Base-by-base conservation (phyloP, 768 basidiomycete genomes). In the Phaffia tasmanica region DNA sequence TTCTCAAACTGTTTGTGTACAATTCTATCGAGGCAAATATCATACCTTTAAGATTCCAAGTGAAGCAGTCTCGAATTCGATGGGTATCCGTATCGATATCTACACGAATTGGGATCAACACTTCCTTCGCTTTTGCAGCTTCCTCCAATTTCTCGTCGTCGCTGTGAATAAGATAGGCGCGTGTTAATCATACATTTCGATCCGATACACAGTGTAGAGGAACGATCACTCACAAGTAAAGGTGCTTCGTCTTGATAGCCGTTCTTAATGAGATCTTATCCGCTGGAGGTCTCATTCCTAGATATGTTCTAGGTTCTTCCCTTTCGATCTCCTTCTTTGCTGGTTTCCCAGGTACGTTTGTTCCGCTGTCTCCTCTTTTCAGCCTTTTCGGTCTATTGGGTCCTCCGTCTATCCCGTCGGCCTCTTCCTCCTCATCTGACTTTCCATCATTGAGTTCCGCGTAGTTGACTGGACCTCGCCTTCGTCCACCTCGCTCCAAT, bases 81-180 rank as follows among this genome's bases (percentile, higher is more conserved):
- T 89, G 88, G 0, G 87, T 87, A 15, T 90, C 89, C 15, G 87
- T 90, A 74, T 97, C 93, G 72, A 99, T 85, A 72, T 98, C 93
- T 62, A 99, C 88, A 56, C 89, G 88, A 66, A 99, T 89, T 3
- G 95, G 95, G 16, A 98, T 84, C 46, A 94, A 83, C 5, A 81
- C 74, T 2, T 81, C 79, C 0, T 79, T 75, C 68, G 77, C 77
- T 56, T 79, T 74, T 2, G 88, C 87, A 72, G 88, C 84, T 21
- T 74, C 74, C 59, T 86, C 82, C 42, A 94, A 75, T 16, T 80
- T 77, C 42, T 89, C 86, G 55, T 81, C 80, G 0, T 85, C 73
- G 55, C 90, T 75, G 71, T 50, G 23, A 19, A 50, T 55, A 27
- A 72, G 51, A 64, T 47, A 23, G 48, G 53, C 64, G 46, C 56